A percentile compares a stretch with the other conserved stretches of the same genome.
phyloP scores from a whole-genome alignment of 2,329 filamentous ascomycete species.

The Tolypocladium cylindrosporum region DNA sequence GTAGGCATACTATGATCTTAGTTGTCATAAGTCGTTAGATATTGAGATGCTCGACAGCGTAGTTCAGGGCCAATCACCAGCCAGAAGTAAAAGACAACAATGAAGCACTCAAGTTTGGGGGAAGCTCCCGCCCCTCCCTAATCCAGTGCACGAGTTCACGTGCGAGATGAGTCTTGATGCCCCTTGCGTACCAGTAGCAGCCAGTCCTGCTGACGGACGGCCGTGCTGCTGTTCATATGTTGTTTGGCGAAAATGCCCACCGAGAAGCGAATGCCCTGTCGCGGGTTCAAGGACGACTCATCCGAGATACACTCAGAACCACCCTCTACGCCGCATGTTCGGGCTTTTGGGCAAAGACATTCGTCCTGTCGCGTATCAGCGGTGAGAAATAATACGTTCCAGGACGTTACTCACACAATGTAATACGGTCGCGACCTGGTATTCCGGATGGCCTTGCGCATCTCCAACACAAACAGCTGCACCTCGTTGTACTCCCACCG shows the following conservation, averaged over 20 bases:
- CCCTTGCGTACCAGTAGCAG: no score
- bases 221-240: no score
- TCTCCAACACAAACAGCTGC: constrained; percentile 13
- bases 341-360: constrained; percentile 1
- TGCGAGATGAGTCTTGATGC: no score
- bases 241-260: no score
- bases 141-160: no score
- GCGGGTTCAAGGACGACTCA: no score
- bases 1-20: neutral
- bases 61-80: neutral
- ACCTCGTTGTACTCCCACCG: constrained; percentile 14
- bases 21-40: neutral
- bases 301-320: no score
- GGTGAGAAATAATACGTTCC: neutral
- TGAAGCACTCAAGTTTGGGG: no score
- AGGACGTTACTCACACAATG: constrained; percentile 9
- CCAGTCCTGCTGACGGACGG: no score
- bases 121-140: no score
- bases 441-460: constrained; percentile 12
- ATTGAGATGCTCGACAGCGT: neutral
- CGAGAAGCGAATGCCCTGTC: neutral
- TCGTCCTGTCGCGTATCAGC: constrained; percentile 1
- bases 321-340: neutral
- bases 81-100: neutral
- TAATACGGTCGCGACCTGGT: constrained; percentile 12